Base-by-base conservation (phyloP, 805 yeast genomes). In the Saccharomycopsis olivae region DNA sequence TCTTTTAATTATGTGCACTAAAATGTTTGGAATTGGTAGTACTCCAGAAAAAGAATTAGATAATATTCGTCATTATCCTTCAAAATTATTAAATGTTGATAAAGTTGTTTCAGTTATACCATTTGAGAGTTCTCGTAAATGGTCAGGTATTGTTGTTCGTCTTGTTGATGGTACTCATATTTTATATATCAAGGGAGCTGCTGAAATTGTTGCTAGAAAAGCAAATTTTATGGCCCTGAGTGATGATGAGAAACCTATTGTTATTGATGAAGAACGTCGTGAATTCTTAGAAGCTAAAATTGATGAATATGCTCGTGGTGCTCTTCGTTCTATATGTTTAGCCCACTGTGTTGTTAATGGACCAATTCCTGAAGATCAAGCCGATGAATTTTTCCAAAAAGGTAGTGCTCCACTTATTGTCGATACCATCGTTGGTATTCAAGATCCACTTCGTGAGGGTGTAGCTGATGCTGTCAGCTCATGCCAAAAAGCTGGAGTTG, bases 401-500 rank as follows among this genome's bases (percentile, higher is more conserved):
- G 70, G 69, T 0, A n/a, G n/a, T n/a, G n/a, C n/a, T n/a, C n/a
- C n/a, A n/a, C 60, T 83, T 41, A 60, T 68, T 2, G 64, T 87
- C 29, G 80, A 89, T 54, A 75, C 78, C 39, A 61, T 89, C 31
- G 87, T 88, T 30, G 99, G 97, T 48, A 85, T 92, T 53, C 89
- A 86, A 62, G 98, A 92, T 62, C 98, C 98, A 0, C 67, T 92
- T 44, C 78, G 96, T 51, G 72, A 71, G 4, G 96, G 96, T 47
- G 97, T 92, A 8, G 69, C 75, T n/a, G 77, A 79, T 32, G 95
- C 98, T 1, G 95, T 92, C 21, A 65, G 68, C 29, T 80, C 81
- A 54, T 92, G 98, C 62, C 78, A 75, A 50, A 65, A 65, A 25
- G 97, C 98, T 1, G 97, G 98, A 43, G 97, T 92, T 18, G 73